Conservation (phyloP, 164 flowering plant genomes). For the Vitis riparia region DNA sequence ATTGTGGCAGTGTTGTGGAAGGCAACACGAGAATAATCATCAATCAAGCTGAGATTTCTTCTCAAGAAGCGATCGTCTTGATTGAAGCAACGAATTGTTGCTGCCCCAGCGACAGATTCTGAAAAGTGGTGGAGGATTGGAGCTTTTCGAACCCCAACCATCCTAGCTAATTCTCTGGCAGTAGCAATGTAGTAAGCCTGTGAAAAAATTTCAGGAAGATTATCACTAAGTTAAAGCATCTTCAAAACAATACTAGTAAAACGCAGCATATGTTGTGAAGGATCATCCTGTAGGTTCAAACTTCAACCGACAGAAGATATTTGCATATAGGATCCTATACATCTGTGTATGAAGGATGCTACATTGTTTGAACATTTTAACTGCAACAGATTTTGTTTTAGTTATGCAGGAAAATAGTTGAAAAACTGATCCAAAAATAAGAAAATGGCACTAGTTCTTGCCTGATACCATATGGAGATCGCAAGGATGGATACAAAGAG, state of each 20-base stretch:
- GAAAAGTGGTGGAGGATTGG: slow-evolving; percentile 83
- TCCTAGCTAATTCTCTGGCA: slow-evolving; percentile 87
- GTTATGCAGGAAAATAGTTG: slow-evolving; percentile 3
- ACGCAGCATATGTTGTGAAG: not conserved
- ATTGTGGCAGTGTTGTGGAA: slow-evolving; percentile 72
- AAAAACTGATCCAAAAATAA: not conserved
- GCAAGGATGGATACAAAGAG: slow-evolving; percentile 56
- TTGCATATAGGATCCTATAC: no score
- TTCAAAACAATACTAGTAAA: not conserved
- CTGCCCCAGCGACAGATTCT: slow-evolving; percentile 66
- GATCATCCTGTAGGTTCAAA: no score
- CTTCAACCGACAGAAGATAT: no score
- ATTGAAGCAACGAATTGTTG: slow-evolving; percentile 68
- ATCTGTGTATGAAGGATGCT: no score
- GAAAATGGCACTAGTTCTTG: slow-evolving; percentile 16
- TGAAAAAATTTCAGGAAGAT: slow-evolving; percentile 3
- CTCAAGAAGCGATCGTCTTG: slow-evolving; percentile 59
- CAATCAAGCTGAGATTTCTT: slow-evolving; percentile 42
- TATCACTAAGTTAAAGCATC: not conserved
- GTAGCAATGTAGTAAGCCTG: slow-evolving; percentile 79
- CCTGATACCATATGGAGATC: slow-evolving; percentile 83
- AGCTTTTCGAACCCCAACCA: slow-evolving; percentile 66
- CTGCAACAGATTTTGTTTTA: no score
- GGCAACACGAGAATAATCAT: slow-evolving; percentile 66
- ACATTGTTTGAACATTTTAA: no score